Conservation (phyloP, 176 grass and related monocot genomes). For the Cymbopogon citratus region DNA sequence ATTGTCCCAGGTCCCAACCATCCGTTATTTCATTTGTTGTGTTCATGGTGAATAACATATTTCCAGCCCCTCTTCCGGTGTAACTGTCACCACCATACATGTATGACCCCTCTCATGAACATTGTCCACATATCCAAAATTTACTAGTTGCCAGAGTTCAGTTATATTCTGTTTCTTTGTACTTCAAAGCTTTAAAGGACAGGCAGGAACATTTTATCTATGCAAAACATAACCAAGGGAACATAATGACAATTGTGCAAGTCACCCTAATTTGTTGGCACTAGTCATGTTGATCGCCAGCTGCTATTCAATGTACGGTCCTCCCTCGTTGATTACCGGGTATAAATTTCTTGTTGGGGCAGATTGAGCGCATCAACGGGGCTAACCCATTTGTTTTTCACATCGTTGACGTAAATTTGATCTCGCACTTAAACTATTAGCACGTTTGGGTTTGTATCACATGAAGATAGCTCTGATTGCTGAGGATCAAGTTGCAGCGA, state of each 20-base stretch:
- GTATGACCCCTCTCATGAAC: conserved; percentile 24
- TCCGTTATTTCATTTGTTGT: conserved; percentile 38
- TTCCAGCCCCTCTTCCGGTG: conserved; percentile 10
- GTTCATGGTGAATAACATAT: conserved; percentile 9
- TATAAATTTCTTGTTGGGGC: too few species aligned
- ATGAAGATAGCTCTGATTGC: too few species aligned
- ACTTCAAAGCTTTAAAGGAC: not conserved
- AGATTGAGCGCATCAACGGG: too few species aligned
- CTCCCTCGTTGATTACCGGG: too few species aligned
- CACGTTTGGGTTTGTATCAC: too few species aligned
- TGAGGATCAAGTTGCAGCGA: too few species aligned
- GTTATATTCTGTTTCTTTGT: not conserved
- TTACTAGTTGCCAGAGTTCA: not conserved
- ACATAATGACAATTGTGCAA: not conserved
- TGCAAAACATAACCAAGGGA: not conserved
- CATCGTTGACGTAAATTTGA: too few species aligned
- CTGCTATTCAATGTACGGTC: not conserved
- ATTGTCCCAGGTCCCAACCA: conserved; percentile 15
- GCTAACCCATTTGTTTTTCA: too few species aligned
- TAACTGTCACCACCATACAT: conserved; percentile 4
- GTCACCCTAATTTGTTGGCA: not conserved
- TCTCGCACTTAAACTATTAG: too few species aligned
- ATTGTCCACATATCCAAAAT: not conserved
- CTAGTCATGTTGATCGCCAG: not conserved
- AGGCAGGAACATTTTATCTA: not conserved